Evolutionary conservation across 2,329 filamentous ascomycete genomes (phyloP), one percentile per base, ranked within the genome.

Genomic region (Bipolaris sorokiniana): DNA sequence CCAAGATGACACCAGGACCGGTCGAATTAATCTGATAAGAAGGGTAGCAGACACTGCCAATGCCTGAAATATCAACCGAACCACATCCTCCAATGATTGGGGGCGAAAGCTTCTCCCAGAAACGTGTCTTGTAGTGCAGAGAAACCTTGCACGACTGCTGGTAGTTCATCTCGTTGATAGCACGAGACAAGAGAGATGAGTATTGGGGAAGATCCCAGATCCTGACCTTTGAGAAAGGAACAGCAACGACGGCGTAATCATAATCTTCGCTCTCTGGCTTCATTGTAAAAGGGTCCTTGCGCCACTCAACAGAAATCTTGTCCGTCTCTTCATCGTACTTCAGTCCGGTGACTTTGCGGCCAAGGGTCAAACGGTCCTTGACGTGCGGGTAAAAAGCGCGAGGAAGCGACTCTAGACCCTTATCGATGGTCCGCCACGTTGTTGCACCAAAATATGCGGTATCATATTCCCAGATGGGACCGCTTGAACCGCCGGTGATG

Each of bases 31-130:
- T 78, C 60, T 85, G 80, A 77, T 89, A 90, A 5, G 83, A 83
- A 0, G 88, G 88, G 72, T 90, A 90, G 79, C 87, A 90, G 59
- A 89, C 80, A 44, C 75, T 81, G 22, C 86, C 84, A 52, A 90
- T 81, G 23, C 85, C 84, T 0, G 85, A 81, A 52, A 89, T 87
- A 61, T 89, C 83, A 1, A 81, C 83, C 0, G 80, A 80, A 44
- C 82, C 84, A 67, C 88, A 90, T 6, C 87, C 85, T 11, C 89
- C 88, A 57, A 84, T 80, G 70, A 91, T 90, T 5, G 84, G 82
- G 1, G 78, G 71, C 2, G 75, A 70, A 7, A 83, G 72, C 55
- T 84, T 79, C 59, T 85, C 83, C 83, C 83, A 85, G 76, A 85
- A 85, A 1, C 89, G 85, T 0, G 88, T 86, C 55, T 83, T 79